Percentiles rank a stretch among this genome's conserved stretches.
Conservation (phyloP, 2,329 filamentous ascomycete genomes). For the Aspergillus fructus region DNA sequence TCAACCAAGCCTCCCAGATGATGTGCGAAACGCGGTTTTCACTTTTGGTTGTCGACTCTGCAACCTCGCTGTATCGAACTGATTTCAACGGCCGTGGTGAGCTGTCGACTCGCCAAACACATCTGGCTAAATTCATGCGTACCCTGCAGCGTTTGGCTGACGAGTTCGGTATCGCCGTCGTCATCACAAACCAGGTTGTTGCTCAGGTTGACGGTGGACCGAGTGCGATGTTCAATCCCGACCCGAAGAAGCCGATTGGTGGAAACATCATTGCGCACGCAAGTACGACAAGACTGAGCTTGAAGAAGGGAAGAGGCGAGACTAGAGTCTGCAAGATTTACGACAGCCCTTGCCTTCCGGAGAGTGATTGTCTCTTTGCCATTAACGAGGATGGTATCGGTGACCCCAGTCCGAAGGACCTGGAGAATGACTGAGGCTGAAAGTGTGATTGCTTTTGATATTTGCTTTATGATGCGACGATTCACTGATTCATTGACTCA, state of each 20-base stretch:
- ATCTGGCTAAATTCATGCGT: slow-evolving; percentile 51
- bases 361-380: slow-evolving; percentile 94
- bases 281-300: slow-evolving; percentile 86
- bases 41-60: slow-evolving; percentile 90
- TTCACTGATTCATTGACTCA: slow-evolving; percentile 18
- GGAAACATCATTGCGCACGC: slow-evolving; percentile 99
- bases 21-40: slow-evolving; percentile 99
- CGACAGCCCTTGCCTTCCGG: slow-evolving; percentile 93
- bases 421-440: slow-evolving; percentile 71
- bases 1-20: slow-evolving; percentile 95
- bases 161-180: slow-evolving; percentile 92
- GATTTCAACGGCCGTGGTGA: slow-evolving; percentile 97
- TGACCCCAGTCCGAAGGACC: slow-evolving; percentile 90
- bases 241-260: slow-evolving; percentile 98
- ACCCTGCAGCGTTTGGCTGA: slow-evolving; percentile 55
- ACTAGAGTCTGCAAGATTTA: slow-evolving; percentile 99
- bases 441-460: background rate
- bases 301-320: slow-evolving; percentile 94
- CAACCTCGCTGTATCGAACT: slow-evolving; percentile 91
- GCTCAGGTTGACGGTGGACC: slow-evolving; percentile 96
- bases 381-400: slow-evolving; percentile 97
- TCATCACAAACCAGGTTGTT: slow-evolving; percentile 98
- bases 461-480: slow-evolving; percentile 20
- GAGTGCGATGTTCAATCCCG: slow-evolving; percentile 97
- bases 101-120: slow-evolving; percentile 79